phyloP scores from a whole-genome alignment of 75 land plant species.

The Picea glauca region DNA sequence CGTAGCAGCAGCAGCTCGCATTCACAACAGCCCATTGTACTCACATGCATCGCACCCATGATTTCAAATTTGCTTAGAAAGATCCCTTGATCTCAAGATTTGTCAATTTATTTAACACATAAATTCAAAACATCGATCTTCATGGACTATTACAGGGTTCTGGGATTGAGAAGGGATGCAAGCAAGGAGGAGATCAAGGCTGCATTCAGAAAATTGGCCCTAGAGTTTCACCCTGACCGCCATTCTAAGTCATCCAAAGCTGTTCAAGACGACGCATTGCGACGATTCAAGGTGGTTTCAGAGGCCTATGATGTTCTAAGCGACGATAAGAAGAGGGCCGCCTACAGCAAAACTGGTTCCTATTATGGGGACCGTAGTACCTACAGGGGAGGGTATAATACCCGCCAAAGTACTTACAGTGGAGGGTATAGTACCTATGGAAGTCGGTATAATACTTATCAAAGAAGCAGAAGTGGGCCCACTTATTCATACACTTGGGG shows the following conservation, averaged over 20 bases:
- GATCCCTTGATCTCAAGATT: too few species aligned
- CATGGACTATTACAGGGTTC: constrained; percentile 67
- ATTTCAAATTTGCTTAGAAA: too few species aligned
- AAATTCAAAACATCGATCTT: neutral
- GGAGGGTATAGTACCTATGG: neutral
- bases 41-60: too few species aligned
- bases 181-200: constrained; percentile 66
- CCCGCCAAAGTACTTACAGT: neutral
- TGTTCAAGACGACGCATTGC: constrained; percentile 35
- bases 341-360: constrained; percentile 18
- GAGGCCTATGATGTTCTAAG: constrained; percentile 75
- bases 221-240: constrained; percentile 71
- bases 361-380: neutral
- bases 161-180: constrained; percentile 53
- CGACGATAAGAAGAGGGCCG: constrained; percentile 55
- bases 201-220: constrained; percentile 58
- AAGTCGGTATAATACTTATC: neutral
- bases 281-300: constrained; percentile 57
- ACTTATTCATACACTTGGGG: neutral
- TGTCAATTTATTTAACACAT: too few species aligned
- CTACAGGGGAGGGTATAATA: neutral
- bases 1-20: too few species aligned
- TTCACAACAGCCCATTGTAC: too few species aligned
- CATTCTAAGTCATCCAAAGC: constrained; percentile 45
- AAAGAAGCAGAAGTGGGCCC: neutral